phyloP scores from a whole-genome alignment of 305 asterid species.

The Fraxinus velutina region DNA sequence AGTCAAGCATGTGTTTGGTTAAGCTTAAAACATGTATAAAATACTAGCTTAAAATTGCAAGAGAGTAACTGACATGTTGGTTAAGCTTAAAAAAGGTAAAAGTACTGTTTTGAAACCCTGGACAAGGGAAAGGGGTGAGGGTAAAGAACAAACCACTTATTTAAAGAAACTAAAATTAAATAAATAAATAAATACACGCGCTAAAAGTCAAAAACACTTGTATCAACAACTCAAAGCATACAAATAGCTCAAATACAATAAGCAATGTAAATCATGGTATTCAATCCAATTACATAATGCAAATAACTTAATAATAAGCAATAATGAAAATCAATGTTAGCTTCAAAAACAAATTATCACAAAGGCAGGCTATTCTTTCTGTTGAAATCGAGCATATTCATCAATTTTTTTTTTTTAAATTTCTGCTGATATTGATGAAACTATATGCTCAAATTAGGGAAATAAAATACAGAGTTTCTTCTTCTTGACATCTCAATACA shows the following conservation, averaged over 20 bases:
- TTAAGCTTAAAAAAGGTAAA: neutral
- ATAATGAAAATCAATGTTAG: neutral
- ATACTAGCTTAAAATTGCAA: constrained; percentile 16
- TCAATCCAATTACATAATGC: neutral
- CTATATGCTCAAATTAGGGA: neutral
- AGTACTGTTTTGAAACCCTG: neutral
- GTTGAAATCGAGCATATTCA: neutral
- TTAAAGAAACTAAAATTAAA: neutral
- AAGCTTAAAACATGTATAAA: neutral
- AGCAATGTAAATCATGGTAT: neutral
- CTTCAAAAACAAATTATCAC: neutral
- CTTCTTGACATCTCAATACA: neutral
- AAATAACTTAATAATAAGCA: neutral
- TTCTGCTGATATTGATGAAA: neutral
- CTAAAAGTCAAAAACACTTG: neutral
- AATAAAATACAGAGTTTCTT: neutral
- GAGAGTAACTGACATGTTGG: constrained; percentile 4
- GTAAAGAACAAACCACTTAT: neutral
- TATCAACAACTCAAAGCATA: neutral
- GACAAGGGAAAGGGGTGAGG: neutral
- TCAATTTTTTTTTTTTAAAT: neutral
- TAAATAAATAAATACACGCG: neutral
- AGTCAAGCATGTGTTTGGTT: neutral
- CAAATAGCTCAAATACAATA: neutral
- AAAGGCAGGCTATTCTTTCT: neutral